Percentiles rank a stretch among this genome's conserved stretches.
Evolutionary conservation across 257 asterid genomes (phyloP).

Genomic region (Plantago ovata): DNA sequence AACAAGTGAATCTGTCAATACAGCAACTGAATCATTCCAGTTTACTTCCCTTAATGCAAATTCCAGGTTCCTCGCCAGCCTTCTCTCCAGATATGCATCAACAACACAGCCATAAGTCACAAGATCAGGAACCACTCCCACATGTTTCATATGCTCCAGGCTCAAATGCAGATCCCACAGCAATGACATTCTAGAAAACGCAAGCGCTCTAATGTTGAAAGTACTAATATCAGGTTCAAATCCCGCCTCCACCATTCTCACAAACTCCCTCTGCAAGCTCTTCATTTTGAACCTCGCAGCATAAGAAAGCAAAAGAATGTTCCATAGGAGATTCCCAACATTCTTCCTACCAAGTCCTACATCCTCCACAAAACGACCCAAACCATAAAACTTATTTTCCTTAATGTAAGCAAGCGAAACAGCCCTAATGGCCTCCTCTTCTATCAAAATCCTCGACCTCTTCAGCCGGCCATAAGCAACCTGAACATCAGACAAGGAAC

Average conservation of each 20-base stretch:
- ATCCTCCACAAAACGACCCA: constrained; percentile 67
- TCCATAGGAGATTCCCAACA: constrained; percentile 89
- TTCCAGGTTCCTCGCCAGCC: constrained; percentile 68
- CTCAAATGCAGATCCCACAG: constrained; percentile 89
- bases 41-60: constrained; percentile 51
- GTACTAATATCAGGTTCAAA: constrained; percentile 76
- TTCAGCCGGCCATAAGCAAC: constrained; percentile 68
- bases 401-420: constrained; percentile 67
- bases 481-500: constrained; percentile 65
- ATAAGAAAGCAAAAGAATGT: constrained; percentile 75
- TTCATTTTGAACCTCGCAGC: constrained; percentile 93
- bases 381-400: constrained; percentile 52
- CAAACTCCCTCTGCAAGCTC: constrained; percentile 85
- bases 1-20: constrained; percentile 60
- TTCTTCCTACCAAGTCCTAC: constrained; percentile 88
- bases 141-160: constrained; percentile 86
- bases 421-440: constrained; percentile 82
- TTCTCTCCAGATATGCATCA: constrained; percentile 78
- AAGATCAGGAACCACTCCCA: constrained; percentile 71
- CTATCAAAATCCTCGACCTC: constrained; percentile 78
- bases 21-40: constrained; percentile 30
- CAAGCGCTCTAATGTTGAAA: constrained; percentile 71
- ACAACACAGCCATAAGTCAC: constrained; percentile 83
- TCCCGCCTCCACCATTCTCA: constrained; percentile 84
- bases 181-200: constrained; percentile 86